phyloP scores from a whole-genome alignment of 2,329 filamentous ascomycete species.

The Sporothrix variecibatus region DNA sequence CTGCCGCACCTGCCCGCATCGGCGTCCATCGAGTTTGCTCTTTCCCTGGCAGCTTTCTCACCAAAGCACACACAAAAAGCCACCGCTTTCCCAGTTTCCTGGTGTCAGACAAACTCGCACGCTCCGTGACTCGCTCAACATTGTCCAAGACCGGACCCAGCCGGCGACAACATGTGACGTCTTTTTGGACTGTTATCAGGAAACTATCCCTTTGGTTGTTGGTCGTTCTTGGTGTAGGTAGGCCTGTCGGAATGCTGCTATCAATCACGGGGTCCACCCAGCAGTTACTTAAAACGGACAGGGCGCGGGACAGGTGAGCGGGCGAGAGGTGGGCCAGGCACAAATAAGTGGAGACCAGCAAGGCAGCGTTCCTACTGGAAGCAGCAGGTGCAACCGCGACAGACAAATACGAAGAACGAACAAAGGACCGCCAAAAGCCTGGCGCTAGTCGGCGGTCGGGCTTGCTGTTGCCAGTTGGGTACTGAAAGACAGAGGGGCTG shows the following conservation, averaged over 20 bases:
- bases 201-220: slow-evolving; percentile 6
- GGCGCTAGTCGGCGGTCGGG: not conserved
- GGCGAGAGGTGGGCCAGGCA: slow-evolving; percentile 6
- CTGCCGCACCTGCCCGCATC: slow-evolving; percentile 24
- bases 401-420: not conserved
- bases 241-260: slow-evolving; percentile 23
- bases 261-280: slow-evolving; percentile 24
- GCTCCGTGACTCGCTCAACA: not conserved
- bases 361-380: slow-evolving; percentile 14
- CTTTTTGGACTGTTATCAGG: slow-evolving; percentile 22
- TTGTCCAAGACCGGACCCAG: slow-evolving; percentile 18
- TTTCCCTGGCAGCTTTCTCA: not conserved
- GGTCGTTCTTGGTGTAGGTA: not conserved
- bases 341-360: not conserved
- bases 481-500: not conserved
- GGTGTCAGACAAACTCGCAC: slow-evolving; percentile 19
- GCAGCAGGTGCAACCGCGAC: slow-evolving; percentile 13
- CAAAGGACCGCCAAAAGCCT: not conserved
- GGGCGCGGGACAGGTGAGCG: slow-evolving; percentile 13
- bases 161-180: slow-evolving; percentile 26
- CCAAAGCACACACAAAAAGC: not conserved
- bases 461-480: not conserved
- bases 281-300: slow-evolving; percentile 21
- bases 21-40: not conserved
- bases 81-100: not conserved